Evolutionary conservation across 2,329 filamentous ascomycete species (phyloP).

Genomic region (Sphaerulina vaccinii): DNA sequence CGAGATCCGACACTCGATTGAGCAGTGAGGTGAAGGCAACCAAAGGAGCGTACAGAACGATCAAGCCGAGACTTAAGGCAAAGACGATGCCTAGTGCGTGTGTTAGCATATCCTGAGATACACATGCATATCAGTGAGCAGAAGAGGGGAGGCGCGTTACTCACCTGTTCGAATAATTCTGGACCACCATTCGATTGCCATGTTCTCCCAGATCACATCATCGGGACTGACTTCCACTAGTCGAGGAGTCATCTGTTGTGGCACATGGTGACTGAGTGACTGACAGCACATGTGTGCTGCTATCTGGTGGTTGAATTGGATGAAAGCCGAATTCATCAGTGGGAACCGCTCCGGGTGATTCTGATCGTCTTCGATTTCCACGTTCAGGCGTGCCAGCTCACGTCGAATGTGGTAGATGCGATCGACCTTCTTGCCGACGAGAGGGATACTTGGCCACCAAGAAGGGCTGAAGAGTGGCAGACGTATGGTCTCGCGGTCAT

Average conservation of each 20-base stretch:
- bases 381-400: conserved; percentile 80
- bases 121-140: neutral
- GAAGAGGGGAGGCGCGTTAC: neutral
- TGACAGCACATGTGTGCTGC: conserved; percentile 98
- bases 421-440: conserved; percentile 87
- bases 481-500: conserved; percentile 81
- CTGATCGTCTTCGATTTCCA: conserved; percentile 91
- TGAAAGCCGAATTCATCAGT: conserved; percentile 92
- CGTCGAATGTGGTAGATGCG: conserved; percentile 88
- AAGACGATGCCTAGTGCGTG: conserved; percentile 54
- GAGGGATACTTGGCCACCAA: conserved; percentile 77
- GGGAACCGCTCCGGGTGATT: conserved; percentile 81
- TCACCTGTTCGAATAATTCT: conserved; percentile 67
- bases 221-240: conserved; percentile 90
- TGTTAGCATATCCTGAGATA: neutral
- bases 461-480: conserved; percentile 60
- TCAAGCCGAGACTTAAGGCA: conserved; percentile 66
- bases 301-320: conserved; percentile 97
- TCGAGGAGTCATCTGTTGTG: conserved; percentile 88
- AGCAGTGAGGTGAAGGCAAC: conserved; percentile 84
- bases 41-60: conserved; percentile 86
- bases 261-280: conserved; percentile 82
- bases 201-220: conserved; percentile 95
- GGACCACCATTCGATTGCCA: conserved; percentile 94
- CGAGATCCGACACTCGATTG: conserved; percentile 71